Percentiles rank a stretch among this genome's conserved stretches.
phyloP scores from a whole-genome alignment of 495 filamentous ascomycete genomes.

The Pyrenula massariospora region DNA sequence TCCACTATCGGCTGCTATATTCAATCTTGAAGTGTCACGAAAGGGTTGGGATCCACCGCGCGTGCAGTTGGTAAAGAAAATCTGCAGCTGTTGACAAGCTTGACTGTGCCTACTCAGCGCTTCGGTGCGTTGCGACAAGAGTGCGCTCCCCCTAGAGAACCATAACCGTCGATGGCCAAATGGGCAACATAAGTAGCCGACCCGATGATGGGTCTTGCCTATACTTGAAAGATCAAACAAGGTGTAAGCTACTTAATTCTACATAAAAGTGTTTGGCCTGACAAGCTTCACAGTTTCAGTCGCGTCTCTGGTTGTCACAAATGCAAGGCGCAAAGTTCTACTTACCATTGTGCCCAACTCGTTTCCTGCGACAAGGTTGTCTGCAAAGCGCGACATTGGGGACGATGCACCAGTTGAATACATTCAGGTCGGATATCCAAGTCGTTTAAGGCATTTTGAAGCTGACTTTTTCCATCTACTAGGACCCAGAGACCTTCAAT shows the following conservation, averaged over 20 bases:
- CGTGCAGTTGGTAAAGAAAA: too few relatives aligned
- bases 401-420: conserved; percentile 77
- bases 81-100: too few relatives aligned
- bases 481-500: conserved; percentile 69
- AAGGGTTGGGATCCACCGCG: too few relatives aligned
- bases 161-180: conserved; percentile 20
- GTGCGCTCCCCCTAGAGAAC: too few relatives aligned
- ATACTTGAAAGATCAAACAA: conserved; percentile 81
- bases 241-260: conserved; percentile 43
- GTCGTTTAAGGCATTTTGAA: not conserved
- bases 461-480: not conserved
- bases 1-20: too few relatives aligned
- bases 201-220: conserved; percentile 75
- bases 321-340: conserved; percentile 59
- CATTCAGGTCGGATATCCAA: conserved; percentile 60
- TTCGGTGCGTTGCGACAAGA: too few relatives aligned
- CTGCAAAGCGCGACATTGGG: conserved; percentile 58
- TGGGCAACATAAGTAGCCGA: conserved; percentile 90
- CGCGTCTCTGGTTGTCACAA: conserved; percentile 67
- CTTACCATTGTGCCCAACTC: conserved; percentile 76
- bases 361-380: conserved; percentile 73
- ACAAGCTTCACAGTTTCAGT: conserved; percentile 56
- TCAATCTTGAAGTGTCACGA: too few relatives aligned
- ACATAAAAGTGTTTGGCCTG: not conserved
- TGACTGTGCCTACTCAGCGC: too few relatives aligned